Evolutionary conservation across 257 asterid species (phyloP).

Genomic region (Solanum gracilifrons): DNA sequence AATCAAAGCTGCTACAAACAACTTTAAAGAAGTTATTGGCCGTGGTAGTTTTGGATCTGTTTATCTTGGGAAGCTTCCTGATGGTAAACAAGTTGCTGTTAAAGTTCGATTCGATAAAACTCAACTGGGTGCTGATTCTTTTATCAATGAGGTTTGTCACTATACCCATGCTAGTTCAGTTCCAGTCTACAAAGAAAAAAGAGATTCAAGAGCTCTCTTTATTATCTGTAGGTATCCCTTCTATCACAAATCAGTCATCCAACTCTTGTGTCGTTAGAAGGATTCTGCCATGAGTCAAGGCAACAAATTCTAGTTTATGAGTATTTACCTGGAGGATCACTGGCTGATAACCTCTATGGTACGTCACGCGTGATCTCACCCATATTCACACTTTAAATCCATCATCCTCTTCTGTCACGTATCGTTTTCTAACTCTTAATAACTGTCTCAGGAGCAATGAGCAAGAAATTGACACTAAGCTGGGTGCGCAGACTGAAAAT

Average conservation of each 20-base stretch:
- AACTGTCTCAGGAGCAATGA: constrained; percentile 47
- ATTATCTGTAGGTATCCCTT: constrained; percentile 51
- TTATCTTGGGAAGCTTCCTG: constrained; percentile 62
- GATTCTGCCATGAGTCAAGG: constrained; percentile 80
- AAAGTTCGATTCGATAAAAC: constrained; percentile 81
- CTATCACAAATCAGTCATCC: constrained; percentile 72
- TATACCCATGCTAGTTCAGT: neutral
- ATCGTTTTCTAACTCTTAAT: neutral
- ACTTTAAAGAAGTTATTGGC: constrained; percentile 73
- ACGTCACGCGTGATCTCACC: neutral
- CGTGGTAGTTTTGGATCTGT: constrained; percentile 93
- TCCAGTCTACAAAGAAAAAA: neutral
- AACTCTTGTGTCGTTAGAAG: constrained; percentile 73
- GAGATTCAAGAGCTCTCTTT: neutral
- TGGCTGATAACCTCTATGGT: constrained; percentile 88
- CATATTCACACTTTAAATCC: neutral
- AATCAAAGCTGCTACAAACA: constrained; percentile 66
- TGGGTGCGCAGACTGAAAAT: constrained; percentile 90
- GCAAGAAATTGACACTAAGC: constrained; percentile 61
- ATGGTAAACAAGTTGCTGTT: constrained; percentile 72
- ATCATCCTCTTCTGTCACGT: neutral
- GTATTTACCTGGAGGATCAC: constrained; percentile 72
- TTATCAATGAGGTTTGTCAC: constrained; percentile 66
- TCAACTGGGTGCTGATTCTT: constrained; percentile 82
- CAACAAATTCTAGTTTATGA: constrained; percentile 91